Evolutionary conservation across 257 asterid genomes (phyloP).

Genomic region (Solanum megistacrolobum): DNA sequence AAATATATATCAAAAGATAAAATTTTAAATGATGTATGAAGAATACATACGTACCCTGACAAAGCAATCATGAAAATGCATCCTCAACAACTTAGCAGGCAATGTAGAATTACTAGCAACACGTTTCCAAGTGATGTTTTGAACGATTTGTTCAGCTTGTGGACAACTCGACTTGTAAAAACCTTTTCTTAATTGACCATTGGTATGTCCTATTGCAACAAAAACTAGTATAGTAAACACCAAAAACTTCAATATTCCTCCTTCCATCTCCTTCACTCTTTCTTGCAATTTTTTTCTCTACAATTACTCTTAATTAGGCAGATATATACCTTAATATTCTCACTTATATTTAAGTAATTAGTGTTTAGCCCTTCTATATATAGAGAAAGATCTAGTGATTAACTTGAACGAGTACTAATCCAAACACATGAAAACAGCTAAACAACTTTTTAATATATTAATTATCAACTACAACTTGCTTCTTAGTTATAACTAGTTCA

Average conservation of each 20-base stretch:
- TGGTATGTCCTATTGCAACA: conserved; percentile 7
- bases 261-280: neutral
- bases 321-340: neutral
- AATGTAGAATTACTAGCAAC: conserved; percentile 21
- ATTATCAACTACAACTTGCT: neutral
- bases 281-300: neutral
- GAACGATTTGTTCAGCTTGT: conserved; percentile 27
- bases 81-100: conserved; percentile 34
- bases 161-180: conserved; percentile 21
- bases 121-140: conserved; percentile 12
- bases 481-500: neutral
- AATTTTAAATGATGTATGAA: neutral
- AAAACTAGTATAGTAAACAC: conserved; percentile 3
- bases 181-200: conserved; percentile 16
- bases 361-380: neutral
- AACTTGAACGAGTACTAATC: neutral
- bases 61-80: conserved; percentile 46
- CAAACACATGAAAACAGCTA: neutral
- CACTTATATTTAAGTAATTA: neutral
- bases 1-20: neutral
- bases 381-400: neutral
- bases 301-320: neutral
- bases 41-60: conserved; percentile 18
- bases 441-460: neutral
- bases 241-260: neutral